Percentiles rank a stretch among this genome's conserved stretches.
Conservation (phyloP, 2,329 filamentous ascomycete genomes). For the Xylaria sp. region DNA sequence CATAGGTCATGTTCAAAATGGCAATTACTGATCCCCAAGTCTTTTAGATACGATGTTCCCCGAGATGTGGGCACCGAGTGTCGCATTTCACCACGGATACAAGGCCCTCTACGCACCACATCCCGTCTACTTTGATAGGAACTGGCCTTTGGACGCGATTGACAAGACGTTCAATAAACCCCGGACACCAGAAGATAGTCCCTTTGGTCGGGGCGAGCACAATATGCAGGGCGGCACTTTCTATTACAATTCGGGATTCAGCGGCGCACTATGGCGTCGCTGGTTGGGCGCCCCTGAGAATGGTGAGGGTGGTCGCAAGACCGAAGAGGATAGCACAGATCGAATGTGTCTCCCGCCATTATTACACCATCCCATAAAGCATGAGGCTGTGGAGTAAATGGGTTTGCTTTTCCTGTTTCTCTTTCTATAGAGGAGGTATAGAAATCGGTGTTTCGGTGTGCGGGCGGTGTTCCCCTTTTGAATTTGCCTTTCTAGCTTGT, state of each 20-base stretch:
- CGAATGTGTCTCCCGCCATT: constrained; percentile 74
- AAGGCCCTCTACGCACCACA: constrained; percentile 89
- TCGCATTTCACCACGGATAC: constrained; percentile 74
- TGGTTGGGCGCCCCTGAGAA: constrained; percentile 61
- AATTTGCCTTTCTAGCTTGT: not conserved
- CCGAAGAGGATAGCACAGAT: constrained; percentile 44
- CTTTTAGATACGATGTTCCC: constrained; percentile 63
- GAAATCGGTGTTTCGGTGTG: constrained; percentile 7
- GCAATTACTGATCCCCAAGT: not conserved
- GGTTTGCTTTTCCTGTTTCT: not conserved
- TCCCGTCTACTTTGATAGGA: constrained; percentile 72
- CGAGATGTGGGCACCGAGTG: constrained; percentile 69
- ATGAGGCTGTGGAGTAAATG: constrained; percentile 45
- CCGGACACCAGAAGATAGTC: constrained; percentile 61
- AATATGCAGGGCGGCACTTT: constrained; percentile 75
- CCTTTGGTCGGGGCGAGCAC: constrained; percentile 71
- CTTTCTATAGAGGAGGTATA: not conserved
- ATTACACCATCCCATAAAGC: constrained; percentile 74
- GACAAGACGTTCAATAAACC: constrained; percentile 73
- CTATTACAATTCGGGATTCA: constrained; percentile 74
- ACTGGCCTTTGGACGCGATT: constrained; percentile 68
- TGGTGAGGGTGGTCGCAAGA: constrained; percentile 51
- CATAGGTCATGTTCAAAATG: not conserved
- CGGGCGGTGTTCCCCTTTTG: not conserved
- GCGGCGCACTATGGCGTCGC: constrained; percentile 69